Evolutionary conservation across 1,139 yeast genomes (phyloP).

Genomic region (Protomyces gravidus): DNA sequence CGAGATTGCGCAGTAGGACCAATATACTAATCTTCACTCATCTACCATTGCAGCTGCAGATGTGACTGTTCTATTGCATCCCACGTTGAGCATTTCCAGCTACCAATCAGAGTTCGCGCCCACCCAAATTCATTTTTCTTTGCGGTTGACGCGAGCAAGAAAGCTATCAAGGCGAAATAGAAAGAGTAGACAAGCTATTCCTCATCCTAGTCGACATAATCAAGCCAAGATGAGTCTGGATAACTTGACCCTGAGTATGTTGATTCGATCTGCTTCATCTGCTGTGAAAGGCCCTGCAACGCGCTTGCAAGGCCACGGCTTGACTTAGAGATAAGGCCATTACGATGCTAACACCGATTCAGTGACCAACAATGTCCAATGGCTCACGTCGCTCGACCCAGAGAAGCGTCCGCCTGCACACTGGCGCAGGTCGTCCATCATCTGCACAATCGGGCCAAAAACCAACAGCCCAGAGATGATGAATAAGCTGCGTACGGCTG

Average conservation of each 20-base stretch:
- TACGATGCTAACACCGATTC: not conserved
- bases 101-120: not conserved
- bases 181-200: too few relatives aligned
- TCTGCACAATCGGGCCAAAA: conserved; percentile 98
- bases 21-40: not conserved
- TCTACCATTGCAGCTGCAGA: not conserved
- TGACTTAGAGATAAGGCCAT: too few relatives aligned
- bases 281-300: too few relatives aligned
- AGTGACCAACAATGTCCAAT: conserved; percentile 44
- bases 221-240: too few relatives aligned
- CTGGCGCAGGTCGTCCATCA: conserved; percentile 91
- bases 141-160: too few relatives aligned
- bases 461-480: conserved; percentile 84
- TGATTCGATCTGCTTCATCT: too few relatives aligned
- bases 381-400: conserved; percentile 83
- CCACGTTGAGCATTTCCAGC: not conserved
- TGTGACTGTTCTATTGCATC: not conserved
- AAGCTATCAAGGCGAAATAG: too few relatives aligned
- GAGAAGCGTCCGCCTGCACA: conserved; percentile 74
- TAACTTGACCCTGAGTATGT: too few relatives aligned
- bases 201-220: too few relatives aligned
- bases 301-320: too few relatives aligned
- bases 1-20: conserved; percentile 9
- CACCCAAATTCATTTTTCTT: too few relatives aligned
- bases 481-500: conserved; percentile 89